Conservation (phyloP, 495 filamentous ascomycete genomes). For the Aspergillus bertholletiae region DNA sequence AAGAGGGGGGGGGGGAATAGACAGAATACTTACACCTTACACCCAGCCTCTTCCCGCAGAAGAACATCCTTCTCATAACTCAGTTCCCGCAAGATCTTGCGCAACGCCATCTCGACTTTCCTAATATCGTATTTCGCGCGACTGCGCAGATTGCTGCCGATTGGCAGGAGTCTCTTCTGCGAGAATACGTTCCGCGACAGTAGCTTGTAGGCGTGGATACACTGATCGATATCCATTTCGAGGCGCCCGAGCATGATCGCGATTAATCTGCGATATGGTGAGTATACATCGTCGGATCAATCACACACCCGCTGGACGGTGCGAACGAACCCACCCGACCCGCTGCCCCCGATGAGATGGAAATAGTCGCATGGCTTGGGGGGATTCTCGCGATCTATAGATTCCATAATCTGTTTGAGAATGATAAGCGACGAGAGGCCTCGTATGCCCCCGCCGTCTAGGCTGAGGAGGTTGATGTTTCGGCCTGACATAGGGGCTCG, state of each 20-base stretch:
- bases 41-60: slow-evolving; percentile 34
- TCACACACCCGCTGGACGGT: too few relatives aligned
- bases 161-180: slow-evolving; percentile 27
- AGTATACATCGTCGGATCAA: too few relatives aligned
- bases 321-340: slow-evolving; percentile 34
- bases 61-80: slow-evolving; percentile 34
- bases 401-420: slow-evolving; percentile 45
- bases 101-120: slow-evolving; percentile 38
- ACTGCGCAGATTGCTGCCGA: slow-evolving; percentile 26
- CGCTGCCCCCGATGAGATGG: slow-evolving; percentile 39
- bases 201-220: slow-evolving; percentile 39
- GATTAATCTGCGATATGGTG: slow-evolving; percentile 21
- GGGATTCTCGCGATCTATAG: slow-evolving; percentile 33
- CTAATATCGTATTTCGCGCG: slow-evolving; percentile 35
- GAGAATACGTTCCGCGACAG: slow-evolving; percentile 36
- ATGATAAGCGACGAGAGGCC: slow-evolving; percentile 50
- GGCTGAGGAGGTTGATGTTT: slow-evolving; percentile 34
- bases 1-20: too few relatives aligned
- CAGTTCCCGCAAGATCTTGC: slow-evolving; percentile 32
- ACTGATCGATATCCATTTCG: slow-evolving; percentile 45
- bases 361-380: slow-evolving; percentile 50
- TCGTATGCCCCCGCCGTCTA: slow-evolving; percentile 55
- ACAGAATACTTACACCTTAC: slow-evolving; percentile 31
- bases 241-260: slow-evolving; percentile 41
- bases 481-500: slow-evolving; percentile 14